A percentile compares a stretch with the other conserved stretches of the same genome.
phyloP scores from a whole-genome alignment of 495 filamentous ascomycete genomes.

The Podospora bellae-mahoneyi region DNA sequence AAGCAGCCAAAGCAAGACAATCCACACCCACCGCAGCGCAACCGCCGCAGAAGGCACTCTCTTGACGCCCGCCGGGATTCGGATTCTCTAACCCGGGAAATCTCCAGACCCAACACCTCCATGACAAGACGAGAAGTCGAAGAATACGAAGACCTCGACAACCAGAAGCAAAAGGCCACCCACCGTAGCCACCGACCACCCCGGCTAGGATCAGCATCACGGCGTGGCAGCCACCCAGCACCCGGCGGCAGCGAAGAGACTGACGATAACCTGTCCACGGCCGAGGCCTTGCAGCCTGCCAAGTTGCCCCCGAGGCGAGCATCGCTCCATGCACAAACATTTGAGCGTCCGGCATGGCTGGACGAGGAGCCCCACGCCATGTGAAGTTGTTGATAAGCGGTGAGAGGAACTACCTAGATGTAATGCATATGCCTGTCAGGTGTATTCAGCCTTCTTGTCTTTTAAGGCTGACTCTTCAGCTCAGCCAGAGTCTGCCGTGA shows the following conservation, averaged over 20 bases:
- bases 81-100: background rate
- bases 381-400: constrained; percentile 1
- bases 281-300: background rate
- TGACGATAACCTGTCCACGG: background rate
- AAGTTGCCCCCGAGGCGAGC: constrained; percentile 8
- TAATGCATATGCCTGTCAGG: background rate
- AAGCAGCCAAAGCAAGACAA: background rate
- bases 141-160: background rate
- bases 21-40: background rate
- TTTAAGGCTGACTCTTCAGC: background rate
- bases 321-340: constrained; percentile 10
- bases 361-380: constrained; percentile 16
- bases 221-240: background rate
- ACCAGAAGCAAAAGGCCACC: background rate
- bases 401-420: constrained; percentile 34
- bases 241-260: background rate
- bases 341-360: constrained; percentile 13
- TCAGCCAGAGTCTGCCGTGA: background rate
- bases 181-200: background rate
- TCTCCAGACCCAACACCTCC: background rate
- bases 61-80: background rate
- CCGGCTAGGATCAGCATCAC: background rate
- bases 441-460: background rate
- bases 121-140: background rate
- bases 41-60: background rate